Percentiles rank a stretch among this genome's conserved stretches.
These are phyloP conservation scores for Leonotis leonurus DNA, from an alignment of 257 asterid species.

Conservation along the genomic window DNA sequence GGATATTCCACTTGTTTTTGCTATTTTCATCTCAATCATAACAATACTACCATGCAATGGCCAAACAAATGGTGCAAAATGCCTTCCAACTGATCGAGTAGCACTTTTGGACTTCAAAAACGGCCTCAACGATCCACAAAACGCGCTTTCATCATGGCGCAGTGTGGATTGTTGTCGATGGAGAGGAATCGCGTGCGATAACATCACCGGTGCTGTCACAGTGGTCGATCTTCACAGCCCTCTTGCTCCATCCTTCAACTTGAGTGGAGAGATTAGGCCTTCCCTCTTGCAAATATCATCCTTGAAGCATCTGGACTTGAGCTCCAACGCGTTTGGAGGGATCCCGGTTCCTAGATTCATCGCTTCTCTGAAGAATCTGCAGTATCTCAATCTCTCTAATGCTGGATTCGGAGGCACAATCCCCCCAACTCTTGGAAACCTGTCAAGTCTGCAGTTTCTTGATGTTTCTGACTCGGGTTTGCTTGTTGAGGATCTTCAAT, in stretches of 20 bases:
- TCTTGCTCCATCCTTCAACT: constrained; percentile 22
- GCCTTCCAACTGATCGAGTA: constrained; percentile 22
- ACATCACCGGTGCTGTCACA: constrained; percentile 21
- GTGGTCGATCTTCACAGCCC: constrained; percentile 35
- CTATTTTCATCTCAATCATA: constrained; percentile 19
- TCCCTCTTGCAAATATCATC: constrained; percentile 32
- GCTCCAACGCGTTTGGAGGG: constrained; percentile 37
- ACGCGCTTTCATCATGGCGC: constrained; percentile 37
- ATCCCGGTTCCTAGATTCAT: constrained; percentile 36
- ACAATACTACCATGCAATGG: neutral
- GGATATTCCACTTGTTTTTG: constrained; percentile 10
- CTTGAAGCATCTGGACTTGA: constrained; percentile 39
- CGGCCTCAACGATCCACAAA: constrained; percentile 45
- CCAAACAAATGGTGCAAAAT: constrained; percentile 11
- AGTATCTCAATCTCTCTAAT: constrained; percentile 38
- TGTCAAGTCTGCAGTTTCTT: constrained; percentile 35
- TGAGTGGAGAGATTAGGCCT: constrained; percentile 52
- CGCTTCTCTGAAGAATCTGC: constrained; percentile 31
- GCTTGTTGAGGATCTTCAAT: constrained; percentile 21
- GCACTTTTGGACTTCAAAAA: constrained; percentile 45
- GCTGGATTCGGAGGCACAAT: constrained; percentile 39
- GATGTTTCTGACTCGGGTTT: constrained; percentile 36
- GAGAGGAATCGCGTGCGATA: constrained; percentile 36
- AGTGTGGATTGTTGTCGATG: constrained; percentile 39
- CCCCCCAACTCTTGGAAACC: constrained; percentile 35